Conservation (phyloP, 1,139 yeast species). For the Taphrina deformans region DNA sequence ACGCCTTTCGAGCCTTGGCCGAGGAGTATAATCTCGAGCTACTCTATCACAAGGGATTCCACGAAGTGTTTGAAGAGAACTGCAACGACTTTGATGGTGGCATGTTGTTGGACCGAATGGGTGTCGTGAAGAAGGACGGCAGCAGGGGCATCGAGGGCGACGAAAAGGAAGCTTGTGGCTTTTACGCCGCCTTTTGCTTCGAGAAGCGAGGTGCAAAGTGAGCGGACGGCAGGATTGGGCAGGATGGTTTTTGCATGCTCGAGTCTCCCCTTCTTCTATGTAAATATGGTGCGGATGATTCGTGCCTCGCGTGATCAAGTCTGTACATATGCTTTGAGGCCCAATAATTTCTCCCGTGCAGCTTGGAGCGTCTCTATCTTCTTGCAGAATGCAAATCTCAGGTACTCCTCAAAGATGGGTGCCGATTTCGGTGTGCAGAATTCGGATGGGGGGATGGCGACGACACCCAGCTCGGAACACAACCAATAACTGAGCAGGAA, state of each 20-base stretch:
- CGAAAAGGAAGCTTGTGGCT: conserved; percentile 86
- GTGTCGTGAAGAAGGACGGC: conserved; percentile 59
- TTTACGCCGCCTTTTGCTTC: conserved; percentile 78
- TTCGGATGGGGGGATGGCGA: conserved; percentile 94
- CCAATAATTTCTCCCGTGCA: conserved; percentile 73
- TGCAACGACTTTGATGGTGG: conserved; percentile 58
- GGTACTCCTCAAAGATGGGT: conserved; percentile 73
- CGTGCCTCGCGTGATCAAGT: too few relatives aligned
- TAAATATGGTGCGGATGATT: too few relatives aligned
- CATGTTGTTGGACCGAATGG: conserved; percentile 60
- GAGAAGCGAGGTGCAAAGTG: conserved; percentile 49
- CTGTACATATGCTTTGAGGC: conserved; percentile 61
- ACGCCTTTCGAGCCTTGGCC: conserved; percentile 62
- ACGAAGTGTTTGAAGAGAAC: conserved; percentile 78
- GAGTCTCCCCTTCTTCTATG: background rate
- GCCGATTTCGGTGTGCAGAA: conserved; percentile 73
- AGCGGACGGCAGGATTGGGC: background rate
- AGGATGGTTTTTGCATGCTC: background rate
- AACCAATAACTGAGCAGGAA: conserved; percentile 90
- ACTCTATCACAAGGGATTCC: conserved; percentile 71
- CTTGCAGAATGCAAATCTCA: conserved; percentile 95
- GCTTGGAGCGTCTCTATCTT: conserved; percentile 75
- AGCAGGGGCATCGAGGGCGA: conserved; percentile 83
- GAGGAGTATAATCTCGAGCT: conserved; percentile 78
- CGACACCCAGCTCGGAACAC: conserved; percentile 87